Base-by-base conservation (phyloP, 805 yeast species). In the Yarrowia alimentaria region DNA sequence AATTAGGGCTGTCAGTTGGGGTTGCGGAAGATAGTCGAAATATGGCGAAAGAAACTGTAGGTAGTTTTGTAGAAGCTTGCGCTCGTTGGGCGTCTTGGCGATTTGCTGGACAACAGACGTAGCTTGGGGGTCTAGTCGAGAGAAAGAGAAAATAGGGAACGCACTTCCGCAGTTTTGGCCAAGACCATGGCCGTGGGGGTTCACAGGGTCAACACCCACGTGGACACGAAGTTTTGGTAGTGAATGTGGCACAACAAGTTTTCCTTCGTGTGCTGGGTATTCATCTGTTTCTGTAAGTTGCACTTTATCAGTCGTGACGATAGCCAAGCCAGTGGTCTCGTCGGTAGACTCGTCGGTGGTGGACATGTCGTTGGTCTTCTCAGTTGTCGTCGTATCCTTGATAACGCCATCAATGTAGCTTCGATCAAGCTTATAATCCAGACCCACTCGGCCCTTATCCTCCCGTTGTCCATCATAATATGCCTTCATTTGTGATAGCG, bases 21-120 rank as follows among this genome's bases (percentile, higher is more conserved):
- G 50, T n/a, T 43, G 50, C 11, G 50, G 50, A 8, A 43, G 37
- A 8, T 43, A 43, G 37, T 43, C 50, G 20, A 43, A 31, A 17
- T 43, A 43, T 11, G 50, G 50, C 21, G 37, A 30, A 28, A 43
- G 37, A 30, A 43, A 43, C 37, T 43, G 37, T n/a, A 43, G 28
- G 22, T 43, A 43, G 37, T 43, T 43, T 17, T 31, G 19, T 21
- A 43, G 12, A 6, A 43, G 37, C 5, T 30, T 43, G 5, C 22
- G 12, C n/a, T 43, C 50, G 13, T 29, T 12, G 1, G 35, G 35
- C 10, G 47, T 26, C 24, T 19, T n/a, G 5, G 47, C 33, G 11
- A 40, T 40, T 13, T 40, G 47, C 14, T 40, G 47, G 11, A 40
- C 47, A 18, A 40, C 25, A 11, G 47, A 40, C 10, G 24, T 40